Conservation (phyloP, 1,284 basidiomycete genomes). For the Fistulinella cinereoalba region DNA sequence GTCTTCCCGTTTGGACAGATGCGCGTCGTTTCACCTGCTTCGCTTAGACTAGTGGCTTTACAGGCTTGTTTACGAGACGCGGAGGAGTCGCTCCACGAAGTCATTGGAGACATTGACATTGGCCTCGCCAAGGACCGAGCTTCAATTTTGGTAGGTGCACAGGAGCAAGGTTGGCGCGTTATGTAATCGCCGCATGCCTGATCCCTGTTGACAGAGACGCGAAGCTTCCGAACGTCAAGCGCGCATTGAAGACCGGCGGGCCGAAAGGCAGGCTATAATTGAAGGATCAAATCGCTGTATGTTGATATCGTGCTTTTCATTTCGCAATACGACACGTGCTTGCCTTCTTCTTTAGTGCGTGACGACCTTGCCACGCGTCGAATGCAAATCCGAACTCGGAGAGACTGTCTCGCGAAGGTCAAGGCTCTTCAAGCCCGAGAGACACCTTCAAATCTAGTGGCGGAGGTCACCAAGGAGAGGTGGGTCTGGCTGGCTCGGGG, state of each 20-base stretch:
- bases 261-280: conserved; percentile 40
- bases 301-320: conserved; percentile 28
- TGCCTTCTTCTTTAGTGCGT: conserved; percentile 37
- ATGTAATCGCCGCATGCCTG: conserved; percentile 25
- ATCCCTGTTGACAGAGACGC: conserved; percentile 46
- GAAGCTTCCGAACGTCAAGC: conserved; percentile 61
- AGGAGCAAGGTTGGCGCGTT: conserved; percentile 10
- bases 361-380: conserved; percentile 39
- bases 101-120: conserved; percentile 55
- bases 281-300: conserved; percentile 47
- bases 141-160: conserved; percentile 42
- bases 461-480: conserved; percentile 26
- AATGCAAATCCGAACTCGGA: conserved; percentile 46
- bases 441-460: conserved; percentile 34
- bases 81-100: conserved; percentile 53
- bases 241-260: conserved; percentile 46
- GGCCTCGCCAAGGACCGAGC: conserved; percentile 44
- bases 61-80: conserved; percentile 70
- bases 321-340: conserved; percentile 12
- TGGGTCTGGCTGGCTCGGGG: conserved; percentile 1
- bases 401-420: conserved; percentile 47
- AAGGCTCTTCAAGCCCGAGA: conserved; percentile 42
- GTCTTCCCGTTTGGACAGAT: conserved; percentile 25
- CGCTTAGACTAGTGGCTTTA: conserved; percentile 61
- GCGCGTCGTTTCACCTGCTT: background rate